These are phyloP conservation scores for Candida qinlingensis DNA, from an alignment of 805 yeast species.

Conservation along the genomic window DNA sequence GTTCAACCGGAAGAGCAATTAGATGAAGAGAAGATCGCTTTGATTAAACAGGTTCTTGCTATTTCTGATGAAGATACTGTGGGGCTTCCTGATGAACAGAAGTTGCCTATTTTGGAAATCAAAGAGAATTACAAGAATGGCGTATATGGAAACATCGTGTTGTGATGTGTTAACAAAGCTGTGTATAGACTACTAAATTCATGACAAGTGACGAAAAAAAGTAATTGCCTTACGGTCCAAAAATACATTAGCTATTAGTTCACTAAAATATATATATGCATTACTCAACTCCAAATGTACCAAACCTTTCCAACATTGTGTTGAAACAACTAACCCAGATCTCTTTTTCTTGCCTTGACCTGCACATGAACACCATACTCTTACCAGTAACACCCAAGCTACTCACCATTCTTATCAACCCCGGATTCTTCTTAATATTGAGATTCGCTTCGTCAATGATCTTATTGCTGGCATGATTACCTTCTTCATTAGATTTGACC, in stretches of 20 bases:
- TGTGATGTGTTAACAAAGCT: not conserved
- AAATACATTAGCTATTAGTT: no score
- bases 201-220: not conserved
- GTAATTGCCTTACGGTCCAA: no score
- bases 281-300: slow-evolving; percentile 1
- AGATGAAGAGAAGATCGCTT: slow-evolving; percentile 36
- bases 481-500: not conserved
- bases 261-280: no score
- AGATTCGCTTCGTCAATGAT: not conserved
- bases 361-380: slow-evolving; percentile 69
- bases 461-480: not conserved
- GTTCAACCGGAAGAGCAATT: slow-evolving; percentile 12
- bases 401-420: slow-evolving; percentile 39
- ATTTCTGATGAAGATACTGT: slow-evolving; percentile 47
- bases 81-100: slow-evolving; percentile 47
- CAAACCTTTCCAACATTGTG: slow-evolving; percentile 32
- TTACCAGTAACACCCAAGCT: slow-evolving; percentile 64
- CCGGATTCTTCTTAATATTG: slow-evolving; percentile 31
- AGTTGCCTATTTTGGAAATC: slow-evolving; percentile 22
- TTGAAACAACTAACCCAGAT: slow-evolving; percentile 56
- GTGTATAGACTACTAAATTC: not conserved
- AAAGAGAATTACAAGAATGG: slow-evolving; percentile 26
- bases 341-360: slow-evolving; percentile 80
- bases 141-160: slow-evolving; percentile 17
- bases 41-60: slow-evolving; percentile 47